A percentile compares a stretch with the other conserved stretches of the same genome.
phyloP scores from a whole-genome alignment of 371 early-diverging fungal genomes.

The Apophysomyces elegans region DNA sequence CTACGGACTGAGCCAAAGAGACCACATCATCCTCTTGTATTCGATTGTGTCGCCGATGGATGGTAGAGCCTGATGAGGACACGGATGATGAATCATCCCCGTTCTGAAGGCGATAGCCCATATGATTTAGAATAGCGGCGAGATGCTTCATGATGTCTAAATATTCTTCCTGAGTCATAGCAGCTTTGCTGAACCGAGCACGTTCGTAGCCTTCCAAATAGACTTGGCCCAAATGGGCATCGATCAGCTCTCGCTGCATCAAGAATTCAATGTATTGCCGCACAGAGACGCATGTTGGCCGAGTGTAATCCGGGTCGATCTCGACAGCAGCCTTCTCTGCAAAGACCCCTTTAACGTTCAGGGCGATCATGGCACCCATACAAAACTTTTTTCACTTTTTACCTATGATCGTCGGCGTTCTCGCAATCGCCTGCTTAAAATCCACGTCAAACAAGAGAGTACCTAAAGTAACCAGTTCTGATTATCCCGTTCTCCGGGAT shows the following conservation, averaged over 20 bases:
- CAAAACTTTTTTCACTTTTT: background rate
- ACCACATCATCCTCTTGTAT: conserved; percentile 29
- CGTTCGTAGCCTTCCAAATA: conserved; percentile 63
- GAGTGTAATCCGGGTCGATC: conserved; percentile 40
- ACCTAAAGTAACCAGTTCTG: conserved; percentile 19
- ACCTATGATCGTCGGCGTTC: conserved; percentile 69
- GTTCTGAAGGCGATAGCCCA: conserved; percentile 38
- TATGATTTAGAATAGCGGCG: conserved; percentile 47
- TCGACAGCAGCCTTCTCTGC: conserved; percentile 55
- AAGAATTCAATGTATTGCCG: conserved; percentile 63
- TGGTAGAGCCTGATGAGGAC: background rate
- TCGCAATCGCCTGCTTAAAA: conserved; percentile 66
- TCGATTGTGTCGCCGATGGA: background rate
- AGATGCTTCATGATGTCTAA: conserved; percentile 51
- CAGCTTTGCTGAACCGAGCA: conserved; percentile 54
- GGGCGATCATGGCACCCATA: no score
- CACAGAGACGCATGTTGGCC: conserved; percentile 57
- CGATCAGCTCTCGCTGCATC: conserved; percentile 50
- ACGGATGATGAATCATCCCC: conserved; percentile 5
- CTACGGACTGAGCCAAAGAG: conserved; percentile 30
- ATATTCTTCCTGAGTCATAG: conserved; percentile 41
- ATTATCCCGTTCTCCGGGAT: background rate
- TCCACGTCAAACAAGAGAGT: conserved; percentile 57
- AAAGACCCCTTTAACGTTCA: no score
- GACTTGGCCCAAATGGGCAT: conserved; percentile 48